A percentile compares a stretch with the other conserved stretches of the same genome.
These are phyloP conservation scores for Pseudopyricularia cyperi DNA, from an alignment of 2,329 filamentous ascomycete species.

Conservation along the genomic window DNA sequence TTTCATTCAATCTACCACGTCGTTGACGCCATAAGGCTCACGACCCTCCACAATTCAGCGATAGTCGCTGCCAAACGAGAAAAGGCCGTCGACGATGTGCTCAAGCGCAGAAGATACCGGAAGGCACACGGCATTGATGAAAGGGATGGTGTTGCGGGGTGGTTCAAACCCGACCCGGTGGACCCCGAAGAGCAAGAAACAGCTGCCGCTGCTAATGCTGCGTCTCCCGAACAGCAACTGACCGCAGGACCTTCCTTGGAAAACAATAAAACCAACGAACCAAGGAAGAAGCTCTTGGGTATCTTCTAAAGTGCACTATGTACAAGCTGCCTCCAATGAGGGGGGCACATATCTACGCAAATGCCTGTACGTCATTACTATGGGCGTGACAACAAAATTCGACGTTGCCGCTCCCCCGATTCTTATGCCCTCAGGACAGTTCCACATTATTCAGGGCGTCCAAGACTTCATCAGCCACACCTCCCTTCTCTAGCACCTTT, in stretches of 20 bases:
- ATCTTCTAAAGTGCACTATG: conserved; percentile 46
- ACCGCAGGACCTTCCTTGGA: neutral
- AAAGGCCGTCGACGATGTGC: conserved; percentile 68
- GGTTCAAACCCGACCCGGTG: conserved; percentile 19
- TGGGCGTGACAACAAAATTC: neutral
- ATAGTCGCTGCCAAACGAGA: conserved; percentile 59
- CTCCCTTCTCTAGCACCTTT: conserved; percentile 61
- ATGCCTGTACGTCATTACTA: neutral
- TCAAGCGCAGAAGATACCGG: conserved; percentile 75
- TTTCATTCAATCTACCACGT: conserved; percentile 51
- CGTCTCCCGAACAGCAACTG: neutral
- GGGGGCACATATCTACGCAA: neutral
- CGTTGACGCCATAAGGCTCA: conserved; percentile 61
- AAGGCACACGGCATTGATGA: conserved; percentile 72
- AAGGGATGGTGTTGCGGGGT: conserved; percentile 19
- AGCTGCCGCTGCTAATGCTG: neutral
- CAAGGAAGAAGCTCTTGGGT: conserved; percentile 69
- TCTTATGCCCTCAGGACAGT: conserved; percentile 30
- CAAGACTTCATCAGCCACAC: conserved; percentile 77
- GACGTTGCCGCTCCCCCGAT: too few species aligned
- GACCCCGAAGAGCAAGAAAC: conserved; percentile 1
- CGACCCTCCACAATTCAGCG: conserved; percentile 57
- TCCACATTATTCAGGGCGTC: conserved; percentile 68
- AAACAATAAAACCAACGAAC: conserved; percentile 30
- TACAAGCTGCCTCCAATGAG: neutral